phyloP scores from a whole-genome alignment of 306 rosid species.

The Cucurbita pepo region DNA sequence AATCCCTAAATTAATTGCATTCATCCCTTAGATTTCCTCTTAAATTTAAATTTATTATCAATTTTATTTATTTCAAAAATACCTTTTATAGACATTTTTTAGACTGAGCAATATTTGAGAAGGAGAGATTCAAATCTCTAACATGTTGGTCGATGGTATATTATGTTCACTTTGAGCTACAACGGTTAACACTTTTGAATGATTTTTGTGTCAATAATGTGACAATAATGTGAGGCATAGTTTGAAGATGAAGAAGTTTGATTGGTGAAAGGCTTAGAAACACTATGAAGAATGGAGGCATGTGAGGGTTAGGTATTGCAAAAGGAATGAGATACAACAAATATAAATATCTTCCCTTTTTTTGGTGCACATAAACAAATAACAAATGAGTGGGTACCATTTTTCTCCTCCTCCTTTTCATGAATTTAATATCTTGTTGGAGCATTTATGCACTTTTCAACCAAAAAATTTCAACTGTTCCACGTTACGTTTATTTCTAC shows the following conservation, averaged over 20 bases:
- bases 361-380: not conserved
- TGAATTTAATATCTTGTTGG: slow-evolving; percentile 3
- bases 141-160: too few relatives aligned
- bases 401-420: not conserved
- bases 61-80: too few relatives aligned
- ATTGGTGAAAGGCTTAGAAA: not conserved
- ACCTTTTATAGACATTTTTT: too few relatives aligned
- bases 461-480: not conserved
- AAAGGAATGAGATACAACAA: not conserved
- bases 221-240: too few relatives aligned
- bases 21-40: not conserved
- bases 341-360: not conserved
- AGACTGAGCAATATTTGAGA: too few relatives aligned
- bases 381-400: not conserved
- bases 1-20: not conserved
- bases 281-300: not conserved
- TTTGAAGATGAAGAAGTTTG: too few relatives aligned
- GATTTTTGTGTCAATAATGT: too few relatives aligned
- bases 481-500: too few relatives aligned
- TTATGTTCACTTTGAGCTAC: too few relatives aligned
- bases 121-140: too few relatives aligned
- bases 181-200: too few relatives aligned
- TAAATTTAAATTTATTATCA: not conserved
- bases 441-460: not conserved
- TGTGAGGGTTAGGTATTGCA: slow-evolving; percentile 3